Percentiles rank a stretch among this genome's conserved stretches.
phyloP scores from a whole-genome alignment of 2,329 filamentous ascomycete species.

The Fusarium sambucinum region DNA sequence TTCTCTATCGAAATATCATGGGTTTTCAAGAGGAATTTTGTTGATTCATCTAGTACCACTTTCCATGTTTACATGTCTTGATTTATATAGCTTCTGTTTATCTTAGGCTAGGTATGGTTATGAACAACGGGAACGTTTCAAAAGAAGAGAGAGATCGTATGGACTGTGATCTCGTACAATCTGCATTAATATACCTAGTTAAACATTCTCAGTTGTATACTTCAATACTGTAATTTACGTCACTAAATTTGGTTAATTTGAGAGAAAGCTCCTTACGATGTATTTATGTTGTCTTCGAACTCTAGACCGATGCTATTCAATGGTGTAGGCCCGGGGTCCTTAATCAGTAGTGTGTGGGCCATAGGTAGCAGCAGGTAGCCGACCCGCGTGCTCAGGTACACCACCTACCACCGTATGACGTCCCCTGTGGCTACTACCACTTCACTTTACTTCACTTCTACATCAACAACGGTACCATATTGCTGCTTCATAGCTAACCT shows the following conservation, averaged over 20 bases:
- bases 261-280: not conserved
- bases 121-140: slow-evolving; percentile 41
- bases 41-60: slow-evolving; percentile 22
- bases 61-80: not conserved
- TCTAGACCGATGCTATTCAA: not conserved
- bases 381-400: slow-evolving; percentile 27
- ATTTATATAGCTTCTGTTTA: slow-evolving; percentile 35
- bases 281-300: not conserved
- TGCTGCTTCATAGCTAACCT: not conserved
- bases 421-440: slow-evolving; percentile 17
- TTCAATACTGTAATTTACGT: not conserved
- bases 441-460: not conserved
- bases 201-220: not conserved
- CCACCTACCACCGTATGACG: slow-evolving; percentile 31
- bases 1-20: slow-evolving; percentile 17
- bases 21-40: slow-evolving; percentile 17
- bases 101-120: slow-evolving; percentile 36
- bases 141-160: slow-evolving; percentile 30
- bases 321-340: not conserved
- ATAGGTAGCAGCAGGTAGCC: slow-evolving; percentile 12
- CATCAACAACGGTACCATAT: slow-evolving; percentile 8
- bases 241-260: not conserved
- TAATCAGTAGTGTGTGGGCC: not conserved
- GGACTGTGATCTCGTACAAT: slow-evolving; percentile 15
- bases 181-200: not conserved